phyloP scores from a whole-genome alignment of 208 protist genomes.

The Novymonas esmeraldas region DNA sequence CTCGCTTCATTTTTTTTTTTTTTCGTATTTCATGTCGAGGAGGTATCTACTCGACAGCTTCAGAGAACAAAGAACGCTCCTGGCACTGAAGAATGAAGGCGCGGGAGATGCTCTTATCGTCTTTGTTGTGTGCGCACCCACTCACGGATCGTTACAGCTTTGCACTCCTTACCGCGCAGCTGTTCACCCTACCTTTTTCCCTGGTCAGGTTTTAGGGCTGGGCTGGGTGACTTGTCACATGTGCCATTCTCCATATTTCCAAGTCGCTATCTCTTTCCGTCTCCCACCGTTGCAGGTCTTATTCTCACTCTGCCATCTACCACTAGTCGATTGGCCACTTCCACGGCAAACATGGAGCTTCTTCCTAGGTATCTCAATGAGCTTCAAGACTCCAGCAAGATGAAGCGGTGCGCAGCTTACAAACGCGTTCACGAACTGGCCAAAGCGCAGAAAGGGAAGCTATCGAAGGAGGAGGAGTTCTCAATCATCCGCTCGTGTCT shows the following conservation, averaged over 20 bases:
- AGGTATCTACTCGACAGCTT: background rate
- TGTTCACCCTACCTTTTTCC: too few species aligned
- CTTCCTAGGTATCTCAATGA: conserved; percentile 80
- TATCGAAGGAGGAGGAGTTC: conserved; percentile 46
- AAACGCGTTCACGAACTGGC: conserved; percentile 57
- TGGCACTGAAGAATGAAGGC: too few species aligned
- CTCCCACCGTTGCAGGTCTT: background rate
- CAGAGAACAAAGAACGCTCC: background rate
- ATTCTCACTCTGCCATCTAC: background rate
- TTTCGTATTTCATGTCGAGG: background rate
- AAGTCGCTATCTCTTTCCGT: too few species aligned
- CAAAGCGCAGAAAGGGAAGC: conserved; percentile 1
- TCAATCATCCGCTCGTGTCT: conserved; percentile 62
- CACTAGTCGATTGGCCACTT: background rate
- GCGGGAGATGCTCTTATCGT: too few species aligned
- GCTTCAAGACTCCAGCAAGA: conserved; percentile 67
- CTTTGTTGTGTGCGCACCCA: too few species aligned
- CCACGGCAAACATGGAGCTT: conserved; percentile 53
- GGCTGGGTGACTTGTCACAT: too few species aligned
- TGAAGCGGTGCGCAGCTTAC: conserved; percentile 70
- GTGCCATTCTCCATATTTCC: too few species aligned
- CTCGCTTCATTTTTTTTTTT: conserved; percentile 9
- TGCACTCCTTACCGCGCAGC: too few species aligned
- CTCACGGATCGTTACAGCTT: too few species aligned
- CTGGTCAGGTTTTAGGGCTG: too few species aligned